Evolutionary conservation across 345 rosid species (phyloP), one percentile per base, ranked within the genome.

Genomic region (Conringia planisiliqua): DNA sequence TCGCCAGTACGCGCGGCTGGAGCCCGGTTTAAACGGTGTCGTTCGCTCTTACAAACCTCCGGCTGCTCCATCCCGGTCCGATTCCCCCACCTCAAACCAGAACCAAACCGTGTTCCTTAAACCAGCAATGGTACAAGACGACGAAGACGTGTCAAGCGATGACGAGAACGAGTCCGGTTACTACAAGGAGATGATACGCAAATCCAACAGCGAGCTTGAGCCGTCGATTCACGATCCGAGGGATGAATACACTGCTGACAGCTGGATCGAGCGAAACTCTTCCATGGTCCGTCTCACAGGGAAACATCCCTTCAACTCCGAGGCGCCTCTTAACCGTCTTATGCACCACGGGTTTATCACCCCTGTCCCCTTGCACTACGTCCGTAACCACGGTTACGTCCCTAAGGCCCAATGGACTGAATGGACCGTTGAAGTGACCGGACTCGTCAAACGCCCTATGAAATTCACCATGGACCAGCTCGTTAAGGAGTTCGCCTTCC

Each of bases 331-430:
- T 33, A 75, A 69, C 79, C 84, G 89, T 38, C 89, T 93, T 68
- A 89, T 91, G 97, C 91, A 87, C 71, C 94, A 91, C 75, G 96
- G 96, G 11, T 94, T 94, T 82, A 90, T 94, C 63, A 94, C 98
- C 12, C 97, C 97, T 3, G 91, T 85, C 35, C 96, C 96, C 0
- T 87, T 93, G 59, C 97, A 93, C 80, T 93, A 91, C 76, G 97
- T 93, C 20, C 92, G 98, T 24, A 94, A 94, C 85, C 97, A 91
- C 51, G 97, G 95, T 0, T 12, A 82, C 8, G 96, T 91, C 27
- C 98, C 98, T 1, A 84, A 74, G 56, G 88, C 81, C 24, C 62
- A 80, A 3, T 91, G 98, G 97, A 68, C 81, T 0, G 89, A 83
- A 36, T 93, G 98, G 98, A 79, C 85, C n/a, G 79, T 91, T 8